These are phyloP conservation scores for Hymenoscyphus fraxineus DNA, from an alignment of 2,329 filamentous ascomycete genomes.

Conservation along the genomic window DNA sequence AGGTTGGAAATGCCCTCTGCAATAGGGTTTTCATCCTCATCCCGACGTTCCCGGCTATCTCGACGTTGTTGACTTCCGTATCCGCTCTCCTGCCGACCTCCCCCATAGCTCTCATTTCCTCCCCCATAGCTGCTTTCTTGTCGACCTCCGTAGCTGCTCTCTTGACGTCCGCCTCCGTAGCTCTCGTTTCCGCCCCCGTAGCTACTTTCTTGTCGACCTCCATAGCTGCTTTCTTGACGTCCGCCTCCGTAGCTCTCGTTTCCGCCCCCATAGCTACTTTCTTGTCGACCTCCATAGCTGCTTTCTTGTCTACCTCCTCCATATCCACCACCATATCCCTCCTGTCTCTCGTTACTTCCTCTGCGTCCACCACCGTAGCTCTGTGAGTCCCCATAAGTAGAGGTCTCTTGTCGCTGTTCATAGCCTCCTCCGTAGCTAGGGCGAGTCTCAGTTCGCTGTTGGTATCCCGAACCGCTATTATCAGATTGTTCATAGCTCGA, in stretches of 20 bases:
- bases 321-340: conserved; percentile 15
- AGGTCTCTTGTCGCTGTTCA: conserved; percentile 53
- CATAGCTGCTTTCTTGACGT: conserved; percentile 18
- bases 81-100: conserved; percentile 8
- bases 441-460: conserved; percentile 54
- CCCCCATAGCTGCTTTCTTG: conserved; percentile 20
- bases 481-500: conserved; percentile 52
- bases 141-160: neutral
- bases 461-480: conserved; percentile 48
- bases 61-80: neutral
- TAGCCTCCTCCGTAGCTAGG: conserved; percentile 51
- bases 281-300: neutral
- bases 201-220: conserved; percentile 26
- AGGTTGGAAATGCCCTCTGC: conserved; percentile 1
- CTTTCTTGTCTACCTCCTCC: neutral
- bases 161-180: conserved; percentile 10
- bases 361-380: conserved; percentile 31
- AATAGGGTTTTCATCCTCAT: neutral
- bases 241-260: conserved; percentile 25
- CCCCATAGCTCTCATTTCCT: neutral
- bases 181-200: conserved; percentile 26
- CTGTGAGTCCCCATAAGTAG: conserved; percentile 40
- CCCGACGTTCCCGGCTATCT: neutral
- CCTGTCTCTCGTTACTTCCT: conserved; percentile 22
- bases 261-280: conserved; percentile 28